These are phyloP conservation scores for Raffaelea deltoideospora DNA, from an alignment of 2,329 filamentous ascomycete genomes.

Conservation along the genomic window DNA sequence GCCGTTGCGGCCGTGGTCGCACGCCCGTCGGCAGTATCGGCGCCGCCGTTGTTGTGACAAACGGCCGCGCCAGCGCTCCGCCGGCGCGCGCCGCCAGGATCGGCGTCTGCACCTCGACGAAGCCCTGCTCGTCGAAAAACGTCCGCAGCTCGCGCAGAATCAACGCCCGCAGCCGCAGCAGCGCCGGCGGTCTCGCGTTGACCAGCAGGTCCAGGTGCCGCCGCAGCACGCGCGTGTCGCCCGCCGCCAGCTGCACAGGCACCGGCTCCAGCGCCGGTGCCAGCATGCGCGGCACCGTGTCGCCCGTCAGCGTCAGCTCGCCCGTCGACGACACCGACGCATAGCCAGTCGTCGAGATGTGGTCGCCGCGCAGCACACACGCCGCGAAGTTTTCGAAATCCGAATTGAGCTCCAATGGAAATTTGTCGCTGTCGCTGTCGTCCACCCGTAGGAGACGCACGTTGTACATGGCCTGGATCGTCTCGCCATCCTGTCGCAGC, in stretches of 20 bases:
- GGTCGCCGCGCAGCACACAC: conserved; percentile 64
- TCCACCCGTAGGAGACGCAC: conserved; percentile 27
- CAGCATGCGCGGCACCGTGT: conserved; percentile 52
- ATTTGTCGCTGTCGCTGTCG: conserved; percentile 4
- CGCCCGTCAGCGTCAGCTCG: conserved; percentile 59
- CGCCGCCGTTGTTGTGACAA: conserved; percentile 45
- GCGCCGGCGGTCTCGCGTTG: conserved; percentile 46
- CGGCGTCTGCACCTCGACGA: conserved; percentile 82
- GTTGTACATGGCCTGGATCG: conserved; percentile 65
- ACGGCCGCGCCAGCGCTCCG: conserved; percentile 79
- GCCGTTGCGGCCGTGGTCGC: no score
- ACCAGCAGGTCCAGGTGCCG: conserved; percentile 81
- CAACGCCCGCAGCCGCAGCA: conserved; percentile 54
- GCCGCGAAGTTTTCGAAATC: conserved; percentile 24
- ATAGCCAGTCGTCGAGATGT: conserved; percentile 57
- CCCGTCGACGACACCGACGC: conserved; percentile 57
- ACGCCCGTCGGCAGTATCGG: no score
- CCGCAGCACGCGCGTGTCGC: conserved; percentile 57
- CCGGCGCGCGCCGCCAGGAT: conserved; percentile 70
- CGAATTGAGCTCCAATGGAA: conserved; percentile 6
- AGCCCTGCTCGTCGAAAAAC: conserved; percentile 56
- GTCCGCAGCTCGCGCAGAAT: conserved; percentile 61
- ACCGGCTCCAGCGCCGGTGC: conserved; percentile 68
- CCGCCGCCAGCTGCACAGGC: conserved; percentile 53
- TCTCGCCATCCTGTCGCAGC: conserved; percentile 55